A percentile compares a stretch with the other conserved stretches of the same genome.
These are phyloP conservation scores for Aspergillus conjunctus DNA, from an alignment of 495 filamentous ascomycete species.

Conservation along the genomic window DNA sequence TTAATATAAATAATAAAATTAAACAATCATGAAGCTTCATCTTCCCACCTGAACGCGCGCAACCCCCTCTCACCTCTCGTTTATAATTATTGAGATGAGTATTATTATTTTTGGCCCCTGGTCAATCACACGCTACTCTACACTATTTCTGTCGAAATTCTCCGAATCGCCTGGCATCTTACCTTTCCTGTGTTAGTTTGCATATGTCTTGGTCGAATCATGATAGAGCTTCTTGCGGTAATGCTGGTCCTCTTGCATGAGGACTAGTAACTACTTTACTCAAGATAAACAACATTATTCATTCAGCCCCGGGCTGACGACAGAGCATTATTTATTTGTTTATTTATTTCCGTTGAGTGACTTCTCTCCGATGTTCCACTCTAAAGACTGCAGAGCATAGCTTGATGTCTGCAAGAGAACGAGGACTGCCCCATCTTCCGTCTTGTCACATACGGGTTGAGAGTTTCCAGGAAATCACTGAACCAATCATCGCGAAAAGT, in stretches of 20 bases:
- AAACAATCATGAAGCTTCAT: constrained; percentile 13
- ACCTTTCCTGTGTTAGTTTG: constrained; percentile 13
- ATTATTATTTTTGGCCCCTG: not conserved
- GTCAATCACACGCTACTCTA: constrained; percentile 10
- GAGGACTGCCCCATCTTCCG: not conserved
- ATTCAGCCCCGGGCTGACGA: not conserved
- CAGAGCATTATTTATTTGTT: not conserved
- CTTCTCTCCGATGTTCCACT: constrained; percentile 1
- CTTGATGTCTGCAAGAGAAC: not conserved
- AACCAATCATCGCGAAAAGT: constrained; percentile 1
- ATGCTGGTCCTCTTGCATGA: constrained; percentile 12
- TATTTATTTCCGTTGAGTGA: not conserved
- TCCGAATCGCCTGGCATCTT: constrained; percentile 14
- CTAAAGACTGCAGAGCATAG: not conserved
- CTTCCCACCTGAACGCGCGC: not conserved
- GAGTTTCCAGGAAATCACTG: not conserved
- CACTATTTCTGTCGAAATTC: constrained; percentile 18
- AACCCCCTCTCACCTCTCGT: not conserved
- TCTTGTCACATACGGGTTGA: constrained; percentile 12
- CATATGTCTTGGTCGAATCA: not conserved
- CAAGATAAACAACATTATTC: not conserved
- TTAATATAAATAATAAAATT: constrained; percentile 12
- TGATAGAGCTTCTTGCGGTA: constrained; percentile 1
- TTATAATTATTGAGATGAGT: not conserved
- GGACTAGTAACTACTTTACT: not conserved